Conservation (phyloP, 2,329 filamentous ascomycete genomes). For the Apiospora kogelbergensis region DNA sequence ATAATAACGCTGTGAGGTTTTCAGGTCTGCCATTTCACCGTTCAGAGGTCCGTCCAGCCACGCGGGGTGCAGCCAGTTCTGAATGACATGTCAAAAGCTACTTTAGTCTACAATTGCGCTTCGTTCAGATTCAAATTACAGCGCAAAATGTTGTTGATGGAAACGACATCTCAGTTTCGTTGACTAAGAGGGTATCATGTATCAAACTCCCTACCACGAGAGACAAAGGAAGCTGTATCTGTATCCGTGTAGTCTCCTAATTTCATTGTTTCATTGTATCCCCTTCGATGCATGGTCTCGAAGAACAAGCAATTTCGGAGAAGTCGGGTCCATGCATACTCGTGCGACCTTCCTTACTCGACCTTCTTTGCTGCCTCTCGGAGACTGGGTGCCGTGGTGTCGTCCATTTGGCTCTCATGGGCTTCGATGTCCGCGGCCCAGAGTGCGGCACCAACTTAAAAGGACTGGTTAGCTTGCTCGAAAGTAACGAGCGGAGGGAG, state of each 20-base stretch:
- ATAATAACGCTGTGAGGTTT: background rate
- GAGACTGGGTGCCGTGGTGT: constrained; percentile 49
- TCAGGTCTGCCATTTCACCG: background rate
- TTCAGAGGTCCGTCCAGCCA: background rate
- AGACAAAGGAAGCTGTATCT: background rate
- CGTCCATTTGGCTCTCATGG: constrained; percentile 48
- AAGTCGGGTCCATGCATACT: constrained; percentile 20
- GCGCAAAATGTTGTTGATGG: background rate
- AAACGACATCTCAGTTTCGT: background rate
- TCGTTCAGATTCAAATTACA: background rate
- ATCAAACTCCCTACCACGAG: background rate
- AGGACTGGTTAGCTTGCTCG: background rate
- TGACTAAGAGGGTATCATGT: background rate
- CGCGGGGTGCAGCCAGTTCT: background rate
- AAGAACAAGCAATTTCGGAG: constrained; percentile 25
- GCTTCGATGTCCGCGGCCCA: constrained; percentile 87
- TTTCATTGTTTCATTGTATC: background rate
- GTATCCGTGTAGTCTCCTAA: background rate
- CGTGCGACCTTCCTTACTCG: constrained; percentile 36
- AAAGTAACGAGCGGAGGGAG: background rate
- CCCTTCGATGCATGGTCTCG: constrained; percentile 20
- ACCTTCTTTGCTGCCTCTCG: constrained; percentile 50
- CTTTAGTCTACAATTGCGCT: background rate
- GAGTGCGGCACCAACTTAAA: constrained; percentile 79
- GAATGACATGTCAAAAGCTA: background rate